A percentile compares a stretch with the other conserved stretches of the same genome.
These are phyloP conservation scores for Aspergillus fructus DNA, from an alignment of 2,329 filamentous ascomycete species.

Conservation along the genomic window DNA sequence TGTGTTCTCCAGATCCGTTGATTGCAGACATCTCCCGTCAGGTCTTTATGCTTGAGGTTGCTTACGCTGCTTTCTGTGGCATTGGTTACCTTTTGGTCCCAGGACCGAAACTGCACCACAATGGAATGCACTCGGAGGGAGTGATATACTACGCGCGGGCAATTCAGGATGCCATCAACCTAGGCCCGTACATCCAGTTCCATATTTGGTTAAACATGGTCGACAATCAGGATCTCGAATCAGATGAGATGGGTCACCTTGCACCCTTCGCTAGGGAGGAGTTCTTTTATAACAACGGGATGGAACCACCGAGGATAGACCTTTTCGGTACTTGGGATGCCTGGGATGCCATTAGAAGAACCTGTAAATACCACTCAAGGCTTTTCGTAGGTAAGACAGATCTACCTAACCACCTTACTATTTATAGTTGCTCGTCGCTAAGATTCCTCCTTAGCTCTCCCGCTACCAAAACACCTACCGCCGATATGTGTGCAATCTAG, in stretches of 20 bases:
- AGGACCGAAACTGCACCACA: conserved; percentile 68
- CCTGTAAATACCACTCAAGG: conserved; percentile 80
- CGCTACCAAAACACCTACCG: conserved; percentile 61
- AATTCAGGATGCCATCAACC: conserved; percentile 73
- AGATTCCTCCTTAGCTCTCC: conserved; percentile 48
- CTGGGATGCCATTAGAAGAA: conserved; percentile 82
- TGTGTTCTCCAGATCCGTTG: conserved; percentile 77
- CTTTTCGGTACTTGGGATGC: conserved; percentile 85
- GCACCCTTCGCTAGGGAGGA: conserved; percentile 43
- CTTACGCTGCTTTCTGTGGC: conserved; percentile 94
- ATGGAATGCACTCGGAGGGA: conserved; percentile 49
- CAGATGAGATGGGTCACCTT: conserved; percentile 45
- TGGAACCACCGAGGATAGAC: conserved; percentile 56
- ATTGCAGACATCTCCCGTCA: conserved; percentile 86
- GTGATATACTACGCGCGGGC: conserved; percentile 78
- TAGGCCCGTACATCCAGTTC: conserved; percentile 75
- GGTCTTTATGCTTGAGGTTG: conserved; percentile 84
- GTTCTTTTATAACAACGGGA: conserved; percentile 35
- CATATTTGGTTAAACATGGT: conserved; percentile 83
- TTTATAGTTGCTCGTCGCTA: conserved; percentile 8
- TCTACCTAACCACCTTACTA: background rate
- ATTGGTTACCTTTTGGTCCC: conserved; percentile 78
- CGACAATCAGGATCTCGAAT: conserved; percentile 63
- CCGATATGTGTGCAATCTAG: conserved; percentile 55
- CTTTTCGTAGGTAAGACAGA: conserved; percentile 75